These are phyloP conservation scores for Sugiyamaella xylanicola DNA, from an alignment of 1,139 yeast species.

Conservation along the genomic window DNA sequence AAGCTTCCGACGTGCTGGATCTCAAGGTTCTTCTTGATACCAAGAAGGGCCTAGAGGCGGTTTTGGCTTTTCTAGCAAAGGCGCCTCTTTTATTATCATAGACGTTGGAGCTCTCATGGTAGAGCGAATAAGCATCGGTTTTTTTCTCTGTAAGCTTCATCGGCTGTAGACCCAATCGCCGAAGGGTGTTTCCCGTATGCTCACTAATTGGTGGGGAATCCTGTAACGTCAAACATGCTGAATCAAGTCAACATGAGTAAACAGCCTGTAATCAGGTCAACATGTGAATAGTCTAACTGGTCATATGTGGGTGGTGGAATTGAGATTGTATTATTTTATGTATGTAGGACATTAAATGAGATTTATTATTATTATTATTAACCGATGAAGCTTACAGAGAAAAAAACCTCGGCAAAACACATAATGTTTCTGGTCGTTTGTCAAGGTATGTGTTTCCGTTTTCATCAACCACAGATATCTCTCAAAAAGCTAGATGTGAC, in stretches of 20 bases:
- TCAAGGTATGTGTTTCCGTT: no score
- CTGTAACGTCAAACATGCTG: background rate
- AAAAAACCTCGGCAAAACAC: no score
- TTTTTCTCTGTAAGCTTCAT: background rate
- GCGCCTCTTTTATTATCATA: background rate
- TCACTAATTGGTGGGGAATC: background rate
- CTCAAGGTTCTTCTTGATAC: background rate
- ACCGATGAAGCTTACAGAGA: no score
- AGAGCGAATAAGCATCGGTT: background rate
- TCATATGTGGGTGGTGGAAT: background rate
- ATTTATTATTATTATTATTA: no score
- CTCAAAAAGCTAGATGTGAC: no score
- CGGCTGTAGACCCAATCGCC: background rate
- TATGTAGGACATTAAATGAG: background rate
- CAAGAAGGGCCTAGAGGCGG: background rate
- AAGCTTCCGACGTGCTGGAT: background rate
- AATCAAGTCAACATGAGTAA: background rate
- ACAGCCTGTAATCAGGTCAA: background rate
- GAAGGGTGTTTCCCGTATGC: background rate
- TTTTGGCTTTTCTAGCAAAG: background rate
- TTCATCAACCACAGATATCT: no score
- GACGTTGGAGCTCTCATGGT: background rate
- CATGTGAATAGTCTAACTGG: background rate
- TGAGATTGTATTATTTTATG: background rate
- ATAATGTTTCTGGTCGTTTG: no score